These are phyloP conservation scores for Venturia aucupariae DNA, from an alignment of 2,329 filamentous ascomycete species.

Conservation along the genomic window DNA sequence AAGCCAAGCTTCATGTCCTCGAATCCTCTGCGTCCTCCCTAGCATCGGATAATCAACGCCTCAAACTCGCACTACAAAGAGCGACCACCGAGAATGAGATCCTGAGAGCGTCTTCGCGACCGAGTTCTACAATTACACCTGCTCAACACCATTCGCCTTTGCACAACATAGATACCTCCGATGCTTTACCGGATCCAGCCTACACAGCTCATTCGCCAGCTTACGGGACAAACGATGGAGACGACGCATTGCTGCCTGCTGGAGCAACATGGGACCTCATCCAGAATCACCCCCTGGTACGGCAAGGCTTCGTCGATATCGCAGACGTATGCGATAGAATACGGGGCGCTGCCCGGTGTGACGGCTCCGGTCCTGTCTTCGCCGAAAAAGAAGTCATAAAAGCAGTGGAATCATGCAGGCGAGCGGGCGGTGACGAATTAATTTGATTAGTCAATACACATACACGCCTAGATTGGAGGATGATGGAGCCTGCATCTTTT, in stretches of 20 bases:
- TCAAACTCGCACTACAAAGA: constrained; percentile 76
- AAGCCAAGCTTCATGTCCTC: constrained; percentile 70
- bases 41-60: constrained; percentile 72
- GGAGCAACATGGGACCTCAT: constrained; percentile 87
- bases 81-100: constrained; percentile 89
- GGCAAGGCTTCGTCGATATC: constrained; percentile 70
- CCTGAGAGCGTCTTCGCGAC: constrained; percentile 41
- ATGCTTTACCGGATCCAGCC: constrained; percentile 41
- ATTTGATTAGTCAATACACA: constrained; percentile 33
- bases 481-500: background rate
- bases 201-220: constrained; percentile 36
- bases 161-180: background rate
- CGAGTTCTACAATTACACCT: background rate
- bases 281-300: constrained; percentile 67
- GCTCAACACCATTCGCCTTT: constrained; percentile 7
- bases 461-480: background rate
- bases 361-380: constrained; percentile 81
- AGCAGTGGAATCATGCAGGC: constrained; percentile 71
- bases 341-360: constrained; percentile 66
- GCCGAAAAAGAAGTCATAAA: constrained; percentile 62
- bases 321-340: constrained; percentile 70
- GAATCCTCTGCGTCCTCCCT: constrained; percentile 65
- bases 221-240: constrained; percentile 45
- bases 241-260: constrained; percentile 50
- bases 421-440: constrained; percentile 69